Conservation (phyloP, 1,139 yeast genomes). For the Candida tropicalis region DNA sequence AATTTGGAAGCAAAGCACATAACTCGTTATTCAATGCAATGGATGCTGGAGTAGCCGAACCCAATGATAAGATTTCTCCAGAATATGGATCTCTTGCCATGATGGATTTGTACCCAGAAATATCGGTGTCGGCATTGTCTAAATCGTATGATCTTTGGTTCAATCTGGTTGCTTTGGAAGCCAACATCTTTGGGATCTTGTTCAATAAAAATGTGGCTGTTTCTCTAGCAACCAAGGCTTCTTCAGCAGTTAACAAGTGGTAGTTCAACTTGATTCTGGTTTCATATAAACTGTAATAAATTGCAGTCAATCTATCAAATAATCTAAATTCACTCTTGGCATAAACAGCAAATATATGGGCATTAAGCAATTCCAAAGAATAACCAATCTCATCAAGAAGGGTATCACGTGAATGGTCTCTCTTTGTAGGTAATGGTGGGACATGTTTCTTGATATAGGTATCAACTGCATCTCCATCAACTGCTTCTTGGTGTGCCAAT, state of each 20-base stretch:
- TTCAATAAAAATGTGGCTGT: slow-evolving; percentile 62
- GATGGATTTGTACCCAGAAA: slow-evolving; percentile 75
- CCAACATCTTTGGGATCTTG: slow-evolving; percentile 69
- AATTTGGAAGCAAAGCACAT: slow-evolving; percentile 73
- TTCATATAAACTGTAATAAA: slow-evolving; percentile 64
- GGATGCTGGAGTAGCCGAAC: slow-evolving; percentile 49
- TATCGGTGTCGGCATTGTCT: slow-evolving; percentile 54
- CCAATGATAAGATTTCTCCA: slow-evolving; percentile 62
- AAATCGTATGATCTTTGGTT: slow-evolving; percentile 42
- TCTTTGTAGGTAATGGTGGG: slow-evolving; percentile 55
- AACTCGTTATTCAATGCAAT: slow-evolving; percentile 71
- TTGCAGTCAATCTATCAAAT: slow-evolving; percentile 53
- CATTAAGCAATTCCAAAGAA: slow-evolving; percentile 56
- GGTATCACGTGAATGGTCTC: slow-evolving; percentile 29
- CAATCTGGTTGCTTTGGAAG: slow-evolving; percentile 46
- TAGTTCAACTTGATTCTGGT: slow-evolving; percentile 61
- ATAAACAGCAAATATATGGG: slow-evolving; percentile 70
- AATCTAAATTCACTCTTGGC: slow-evolving; percentile 69
- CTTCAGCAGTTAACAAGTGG: slow-evolving; percentile 61
- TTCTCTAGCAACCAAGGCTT: slow-evolving; percentile 56
- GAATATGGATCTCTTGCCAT: slow-evolving; percentile 61
- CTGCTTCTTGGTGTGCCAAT: slow-evolving; percentile 33
- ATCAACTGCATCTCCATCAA: slow-evolving; percentile 22
- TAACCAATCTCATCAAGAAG: slow-evolving; percentile 60
- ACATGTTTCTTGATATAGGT: slow-evolving; percentile 24